Base-by-base conservation (phyloP, 1,284 basidiomycete species). In the Heimioporus punctisporus region DNA sequence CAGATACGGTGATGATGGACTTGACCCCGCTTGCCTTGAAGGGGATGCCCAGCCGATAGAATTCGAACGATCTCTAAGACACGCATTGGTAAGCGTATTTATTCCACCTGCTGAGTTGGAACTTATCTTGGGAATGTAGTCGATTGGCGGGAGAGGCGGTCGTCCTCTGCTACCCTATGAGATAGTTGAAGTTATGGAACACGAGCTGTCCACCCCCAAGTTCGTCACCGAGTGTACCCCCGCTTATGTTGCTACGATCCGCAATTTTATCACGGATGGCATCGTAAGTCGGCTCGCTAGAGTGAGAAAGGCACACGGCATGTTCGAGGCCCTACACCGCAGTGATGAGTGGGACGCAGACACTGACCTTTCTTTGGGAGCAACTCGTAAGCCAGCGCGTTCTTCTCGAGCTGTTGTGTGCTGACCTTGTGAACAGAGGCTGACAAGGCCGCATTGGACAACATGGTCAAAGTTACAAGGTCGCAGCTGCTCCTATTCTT, bases 11-110 rank as follows among this genome's bases (percentile, higher is more conserved):
- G 96, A 98, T 66, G 97, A 99, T 71, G 97, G 95, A 50, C 80
- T 99, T 42, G 97, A 99, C 72, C 97, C 97, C 2, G 96, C 95
- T 39, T 97, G 95, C 68, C 79, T 95, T 31, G 97, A 98, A 71
- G 96, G 95, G 48, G 94, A 98, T 64, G 91, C 93, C 17, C 90
- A 92, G 58, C 97, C 97, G 0, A 86, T 99, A 56, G 95, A 97
- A 61, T 92, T 95, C 59, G 81, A 85, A 42, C 83, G 97, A 52
- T 88, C 93, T 28, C 95, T 97, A 90, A 85, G 77, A 46, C 96
- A 98, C 75, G 90, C 95, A 48, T 77, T 85, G 65, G 95, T 95
- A 66, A 74, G 10, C 24, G 46, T 10, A 37, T 54, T 25, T 47
- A n/a, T 53, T 53, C 53, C 42, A 5, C 11, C 45, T 42, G 19